A percentile compares a stretch with the other conserved stretches of the same genome.
phyloP scores from a whole-genome alignment of 176 grass and related monocot genomes.

The Chrysopogon serrulatus region DNA sequence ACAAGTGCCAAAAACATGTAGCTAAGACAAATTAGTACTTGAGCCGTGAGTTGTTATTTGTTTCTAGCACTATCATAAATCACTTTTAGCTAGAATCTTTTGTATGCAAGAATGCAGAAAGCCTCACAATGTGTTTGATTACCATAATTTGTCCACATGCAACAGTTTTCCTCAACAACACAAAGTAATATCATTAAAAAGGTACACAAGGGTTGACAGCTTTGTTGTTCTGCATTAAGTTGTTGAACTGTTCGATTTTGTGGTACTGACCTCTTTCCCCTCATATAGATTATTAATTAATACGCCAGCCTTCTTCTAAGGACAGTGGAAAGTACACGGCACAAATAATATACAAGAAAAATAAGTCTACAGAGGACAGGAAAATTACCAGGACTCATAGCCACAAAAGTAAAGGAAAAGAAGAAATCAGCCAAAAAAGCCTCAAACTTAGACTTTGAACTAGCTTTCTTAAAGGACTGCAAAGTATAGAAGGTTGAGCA shows the following conservation, averaged over 20 bases:
- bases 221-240: neutral
- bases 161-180: neutral
- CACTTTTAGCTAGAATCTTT: neutral
- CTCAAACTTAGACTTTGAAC: neutral
- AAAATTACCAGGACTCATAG: neutral
- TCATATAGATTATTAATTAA: neutral
- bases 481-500: constrained; percentile 3
- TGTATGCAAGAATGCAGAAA: neutral
- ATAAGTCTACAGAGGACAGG: neutral
- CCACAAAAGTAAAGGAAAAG: neutral
- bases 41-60: neutral
- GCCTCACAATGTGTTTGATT: neutral
- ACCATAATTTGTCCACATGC: neutral
- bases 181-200: neutral
- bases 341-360: neutral
- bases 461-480: neutral
- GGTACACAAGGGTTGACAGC: neutral
- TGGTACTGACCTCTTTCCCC: neutral
- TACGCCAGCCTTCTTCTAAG: neutral
- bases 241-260: neutral
- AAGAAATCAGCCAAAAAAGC: neutral
- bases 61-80: neutral
- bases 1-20: too few relatives aligned
- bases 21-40: neutral
- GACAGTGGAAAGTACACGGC: neutral